Base-by-base conservation (phyloP, 345 rosid species). In the Melastoma malabathricum region DNA sequence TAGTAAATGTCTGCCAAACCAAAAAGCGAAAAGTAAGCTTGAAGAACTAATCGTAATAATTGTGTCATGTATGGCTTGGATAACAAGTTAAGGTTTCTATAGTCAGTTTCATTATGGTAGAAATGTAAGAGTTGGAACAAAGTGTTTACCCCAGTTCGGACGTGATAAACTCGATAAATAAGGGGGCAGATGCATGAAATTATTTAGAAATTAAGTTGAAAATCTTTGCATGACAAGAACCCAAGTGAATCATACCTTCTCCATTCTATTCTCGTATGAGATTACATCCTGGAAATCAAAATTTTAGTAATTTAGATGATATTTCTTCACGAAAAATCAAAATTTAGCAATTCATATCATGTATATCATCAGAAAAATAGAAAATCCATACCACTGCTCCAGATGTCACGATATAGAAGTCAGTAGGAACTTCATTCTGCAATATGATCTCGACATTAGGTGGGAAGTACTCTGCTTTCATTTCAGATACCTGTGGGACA, bases 401-500 rank as follows among this genome's bases (percentile, higher is more conserved):
- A 7, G 96, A 82, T 47, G 77, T 87, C 64, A 92, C 51, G 23
- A 86, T 66, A 75, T 84, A 92, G 76, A 92, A 82, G 57, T 92
- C 98, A 20, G 95, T 82, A 15, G 96, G 89, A 59, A 84, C 74
- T 65, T 86, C 96, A 61, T 92, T 92, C 45, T 84, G 93, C 52
- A 92, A 62, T 27, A 86, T 80, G 41, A 86, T 86, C 55, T 90
- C 98, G 52, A 90, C 78, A 58, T 80, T 86, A 0, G 96, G 98
- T n/a, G 95, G 96, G 63, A 82, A 87, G 62, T 82, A 84, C 67
- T 86, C 96, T 58, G 92, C 98, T 59, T 72, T 78, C 75, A 86
- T 69, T 51, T 83, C 89, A 0, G 89, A 74, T 34, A 90, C 87
- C 96, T 86, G 65, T 41, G 41, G 9, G 12, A 34, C 41, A 34